Evolutionary conservation across 176 grass and related monocot species (phyloP), one percentile per base, ranked within the genome.

Genomic region (Paspalum notatum): DNA sequence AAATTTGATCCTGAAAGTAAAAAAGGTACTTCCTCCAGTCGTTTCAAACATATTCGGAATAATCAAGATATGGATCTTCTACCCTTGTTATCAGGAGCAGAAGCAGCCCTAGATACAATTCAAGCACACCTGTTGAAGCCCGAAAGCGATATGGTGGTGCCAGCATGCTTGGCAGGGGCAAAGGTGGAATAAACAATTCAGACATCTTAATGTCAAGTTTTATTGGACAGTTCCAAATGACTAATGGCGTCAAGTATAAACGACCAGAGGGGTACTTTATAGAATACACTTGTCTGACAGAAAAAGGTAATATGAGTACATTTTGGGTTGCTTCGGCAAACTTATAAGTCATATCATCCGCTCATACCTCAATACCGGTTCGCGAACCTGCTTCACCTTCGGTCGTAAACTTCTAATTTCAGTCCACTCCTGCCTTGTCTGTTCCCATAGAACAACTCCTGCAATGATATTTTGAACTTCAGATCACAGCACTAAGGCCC

Each of bases 361-460:
- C 54, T 42, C 48, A 25, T 89, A 89, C 87, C 87, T 89, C 53
- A 89, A 82, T 51, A 82, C 74, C 16, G 87, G 87, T 81, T 89
- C 66, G 0, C 60, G 78, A 27, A 89, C 46, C 78, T 85, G 72
- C 72, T 85, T 89, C 66, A 65, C 72, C 50, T 77, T 48, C 0
- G 72, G 78, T 11, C 65, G 52, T 60, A 71, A 78, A 61, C 72
- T 89, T 85, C 8, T 77, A 72, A 53, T 82, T 56, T 59, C 83
- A 72, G 73, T 89, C 87, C 87, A 89, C 58, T 89, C 78, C 50
- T 89, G 48, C 78, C 87, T 85, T 72, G 52, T 82, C 60, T 89
- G 83, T 37, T 89, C 75, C 87, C 87, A 89, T 76, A 89, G 78
- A 66, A 57, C 6, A 27, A 56, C 67, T 60, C 87, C 87, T 89